Evolutionary conservation across 805 yeast genomes (phyloP), one percentile per base, ranked within the genome.

Genomic region (Lipomyces anomalus): DNA sequence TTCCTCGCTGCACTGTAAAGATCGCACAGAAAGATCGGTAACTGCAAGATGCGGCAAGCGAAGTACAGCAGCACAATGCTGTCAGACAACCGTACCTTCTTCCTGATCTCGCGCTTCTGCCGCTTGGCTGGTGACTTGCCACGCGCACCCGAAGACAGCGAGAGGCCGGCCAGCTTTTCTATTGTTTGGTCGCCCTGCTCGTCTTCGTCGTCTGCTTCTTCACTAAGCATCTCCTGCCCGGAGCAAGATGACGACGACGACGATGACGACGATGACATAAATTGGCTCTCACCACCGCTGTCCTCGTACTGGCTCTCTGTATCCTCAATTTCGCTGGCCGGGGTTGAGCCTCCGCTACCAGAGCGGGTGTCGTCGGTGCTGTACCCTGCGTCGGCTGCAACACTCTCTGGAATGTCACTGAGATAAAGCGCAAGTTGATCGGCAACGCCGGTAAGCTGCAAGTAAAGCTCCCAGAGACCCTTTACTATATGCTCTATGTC

Each of bases 401-500:
- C n/a, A n/a, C n/a, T n/a, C n/a, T n/a, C n/a, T n/a, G n/a, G n/a
- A n/a, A n/a, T n/a, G n/a, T n/a, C n/a, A n/a, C n/a, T n/a, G 11
- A 26, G 30, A 26, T 26, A 13, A 9, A 26, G 30, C 30, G 30
- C 9, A 9, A 26, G 30, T 13, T 26, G 30, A 9, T 26, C 30
- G 11, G 30, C 9, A 9, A 26, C 30, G 11, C 30, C 30, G 11
- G 30, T 9, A 9, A 26, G 11, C 30, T 9, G 11, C 30, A 26
- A 9, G 30, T 26, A 26, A 9, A 26, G 30, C 30, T 26, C 30
- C 30, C 55, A 50, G 18, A 50, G 23, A 2, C 44, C 55, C 22
- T 46, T 47, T 21, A 44, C 49, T n/a, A 40, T 44, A 4, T 18
- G 33, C 38, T 57, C 63, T 3, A 59, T 46, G 23, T 47, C 46